Evolutionary conservation across 2,329 filamentous ascomycete genomes (phyloP).

Genomic region (Domatiomyces catenatus): DNA sequence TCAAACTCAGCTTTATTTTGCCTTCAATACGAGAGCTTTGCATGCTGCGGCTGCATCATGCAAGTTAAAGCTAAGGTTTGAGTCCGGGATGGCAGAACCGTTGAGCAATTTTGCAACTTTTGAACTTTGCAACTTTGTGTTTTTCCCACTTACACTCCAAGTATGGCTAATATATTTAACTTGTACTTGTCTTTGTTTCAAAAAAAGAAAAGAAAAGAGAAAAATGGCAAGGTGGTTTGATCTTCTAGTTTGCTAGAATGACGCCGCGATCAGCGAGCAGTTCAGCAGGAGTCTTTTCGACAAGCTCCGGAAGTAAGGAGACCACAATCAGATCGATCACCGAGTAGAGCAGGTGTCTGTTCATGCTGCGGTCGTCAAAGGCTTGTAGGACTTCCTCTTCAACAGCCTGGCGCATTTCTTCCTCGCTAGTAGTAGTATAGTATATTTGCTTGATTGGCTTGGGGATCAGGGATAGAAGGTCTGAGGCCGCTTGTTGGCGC

Average conservation of each 20-base stretch:
- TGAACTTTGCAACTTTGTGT: too few relatives aligned
- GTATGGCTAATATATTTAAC: too few relatives aligned
- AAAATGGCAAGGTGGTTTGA: neutral
- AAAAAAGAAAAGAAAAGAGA: neutral
- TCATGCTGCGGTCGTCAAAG: slow-evolving; percentile 71
- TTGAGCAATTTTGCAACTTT: too few relatives aligned
- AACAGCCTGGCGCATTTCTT: slow-evolving; percentile 42
- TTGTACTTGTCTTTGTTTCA: too few relatives aligned
- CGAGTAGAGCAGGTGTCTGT: slow-evolving; percentile 77
- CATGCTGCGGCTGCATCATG: too few relatives aligned
- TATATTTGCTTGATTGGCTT: slow-evolving; percentile 29
- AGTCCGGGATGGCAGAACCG: too few relatives aligned
- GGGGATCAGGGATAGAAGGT: slow-evolving; percentile 29
- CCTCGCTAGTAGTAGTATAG: slow-evolving; percentile 26
- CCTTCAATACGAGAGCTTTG: too few relatives aligned
- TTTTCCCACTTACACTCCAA: too few relatives aligned
- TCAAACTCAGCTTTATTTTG: too few relatives aligned
- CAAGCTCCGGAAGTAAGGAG: slow-evolving; percentile 69
- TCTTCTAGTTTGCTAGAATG: neutral
- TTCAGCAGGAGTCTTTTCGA: slow-evolving; percentile 53
- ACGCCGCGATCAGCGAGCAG: slow-evolving; percentile 57
- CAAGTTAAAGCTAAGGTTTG: too few relatives aligned
- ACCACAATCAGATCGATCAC: slow-evolving; percentile 70
- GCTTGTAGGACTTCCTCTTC: slow-evolving; percentile 52
- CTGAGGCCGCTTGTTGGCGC: slow-evolving; percentile 26